Evolutionary conservation across 257 asterid genomes (phyloP).

Genomic region (Nicotiana noctiflora): DNA sequence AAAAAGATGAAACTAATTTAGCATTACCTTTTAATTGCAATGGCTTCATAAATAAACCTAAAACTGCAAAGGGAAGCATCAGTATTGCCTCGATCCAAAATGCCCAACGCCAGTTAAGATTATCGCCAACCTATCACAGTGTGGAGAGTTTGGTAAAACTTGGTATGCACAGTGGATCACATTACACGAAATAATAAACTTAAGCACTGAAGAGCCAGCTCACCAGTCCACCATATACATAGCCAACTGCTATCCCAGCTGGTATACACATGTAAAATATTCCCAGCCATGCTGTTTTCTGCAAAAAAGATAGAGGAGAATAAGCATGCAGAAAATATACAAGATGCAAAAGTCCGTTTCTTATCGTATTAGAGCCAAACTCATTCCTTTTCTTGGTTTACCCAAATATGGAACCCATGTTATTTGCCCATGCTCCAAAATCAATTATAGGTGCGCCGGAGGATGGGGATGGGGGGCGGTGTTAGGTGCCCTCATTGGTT

Average conservation of each 20-base stretch:
- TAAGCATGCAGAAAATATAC: not conserved
- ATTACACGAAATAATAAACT: not conserved
- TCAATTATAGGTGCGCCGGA: too few species aligned
- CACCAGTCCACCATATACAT: conserved; percentile 95
- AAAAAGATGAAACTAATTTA: conserved; percentile 4
- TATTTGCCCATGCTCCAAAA: too few species aligned
- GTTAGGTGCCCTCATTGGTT: too few species aligned
- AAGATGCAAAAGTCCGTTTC: not conserved
- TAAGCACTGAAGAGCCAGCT: conserved; percentile 7
- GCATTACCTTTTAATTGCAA: conserved; percentile 75
- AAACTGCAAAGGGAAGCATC: conserved; percentile 87
- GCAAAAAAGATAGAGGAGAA: conserved; percentile 12
- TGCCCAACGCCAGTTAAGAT: conserved; percentile 81
- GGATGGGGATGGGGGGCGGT: too few species aligned
- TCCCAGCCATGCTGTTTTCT: conserved; percentile 95
- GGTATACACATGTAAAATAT: conserved; percentile 98
- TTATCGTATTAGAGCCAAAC: too few species aligned
- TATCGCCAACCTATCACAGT: conserved; percentile 43
- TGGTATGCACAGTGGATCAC: not conserved
- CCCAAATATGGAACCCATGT: too few species aligned
- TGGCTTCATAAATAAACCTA: conserved; percentile 88
- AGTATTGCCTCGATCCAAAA: conserved; percentile 77
- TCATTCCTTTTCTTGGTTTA: too few species aligned
- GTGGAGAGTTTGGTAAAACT: not conserved
- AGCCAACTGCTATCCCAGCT: conserved; percentile 81